These are phyloP conservation scores for Clavispora phyllophila DNA, from an alignment of 805 yeast genomes.

Conservation along the genomic window DNA sequence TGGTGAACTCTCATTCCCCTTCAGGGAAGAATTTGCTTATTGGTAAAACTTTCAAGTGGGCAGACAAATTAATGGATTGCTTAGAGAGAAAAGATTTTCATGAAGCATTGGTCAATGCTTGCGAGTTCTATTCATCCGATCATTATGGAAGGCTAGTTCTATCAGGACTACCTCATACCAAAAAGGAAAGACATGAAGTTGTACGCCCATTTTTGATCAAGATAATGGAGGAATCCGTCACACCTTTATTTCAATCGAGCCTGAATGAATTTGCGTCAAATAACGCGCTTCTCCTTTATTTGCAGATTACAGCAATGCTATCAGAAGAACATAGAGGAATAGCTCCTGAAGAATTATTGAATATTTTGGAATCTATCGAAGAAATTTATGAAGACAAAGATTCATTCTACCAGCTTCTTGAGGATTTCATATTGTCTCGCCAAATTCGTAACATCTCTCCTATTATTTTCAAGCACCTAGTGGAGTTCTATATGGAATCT, in stretches of 20 bases:
- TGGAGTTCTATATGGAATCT: slow-evolving; percentile 40
- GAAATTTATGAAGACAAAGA: slow-evolving; percentile 26
- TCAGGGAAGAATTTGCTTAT: slow-evolving; percentile 37
- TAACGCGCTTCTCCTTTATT: slow-evolving; percentile 7
- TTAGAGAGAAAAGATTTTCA: slow-evolving; percentile 47
- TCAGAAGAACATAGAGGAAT: slow-evolving; percentile 5
- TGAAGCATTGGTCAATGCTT: slow-evolving; percentile 53
- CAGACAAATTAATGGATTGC: slow-evolving; percentile 48
- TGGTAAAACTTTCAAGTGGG: slow-evolving; percentile 67
- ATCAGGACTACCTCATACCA: slow-evolving; percentile 52
- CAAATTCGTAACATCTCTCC: slow-evolving; percentile 56
- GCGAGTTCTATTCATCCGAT: slow-evolving; percentile 41
- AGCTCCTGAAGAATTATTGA: slow-evolving; percentile 6
- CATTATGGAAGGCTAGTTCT: slow-evolving; percentile 47
- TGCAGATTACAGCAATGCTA: slow-evolving; percentile 12
- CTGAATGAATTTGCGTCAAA: not conserved
- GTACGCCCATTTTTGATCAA: slow-evolving; percentile 53
- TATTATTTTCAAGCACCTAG: slow-evolving; percentile 53
- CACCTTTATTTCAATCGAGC: slow-evolving; percentile 27
- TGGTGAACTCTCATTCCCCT: slow-evolving; percentile 10
- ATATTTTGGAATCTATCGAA: slow-evolving; percentile 17
- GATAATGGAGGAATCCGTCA: slow-evolving; percentile 50
- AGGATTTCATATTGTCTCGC: slow-evolving; percentile 45
- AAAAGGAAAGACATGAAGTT: slow-evolving; percentile 38
- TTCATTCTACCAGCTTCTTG: slow-evolving; percentile 49